These are phyloP conservation scores for Dillenia suffruticosa DNA, from an alignment of 164 flowering plant species.

Conservation along the genomic window DNA sequence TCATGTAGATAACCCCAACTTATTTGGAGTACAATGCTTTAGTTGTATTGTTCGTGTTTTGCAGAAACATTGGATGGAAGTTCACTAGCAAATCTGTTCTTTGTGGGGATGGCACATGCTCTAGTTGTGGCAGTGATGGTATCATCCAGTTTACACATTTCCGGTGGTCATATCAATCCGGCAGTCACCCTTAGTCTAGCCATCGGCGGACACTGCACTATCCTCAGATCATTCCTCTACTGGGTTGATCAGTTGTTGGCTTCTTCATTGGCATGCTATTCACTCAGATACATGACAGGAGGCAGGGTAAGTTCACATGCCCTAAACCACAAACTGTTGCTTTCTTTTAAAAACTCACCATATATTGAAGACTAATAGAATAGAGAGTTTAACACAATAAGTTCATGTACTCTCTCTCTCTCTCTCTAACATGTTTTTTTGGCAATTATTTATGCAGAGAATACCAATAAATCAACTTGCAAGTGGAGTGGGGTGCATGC, in stretches of 20 bases:
- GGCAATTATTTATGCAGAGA: slow-evolving; percentile 28
- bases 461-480: slow-evolving; percentile 67
- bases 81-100: slow-evolving; percentile 57
- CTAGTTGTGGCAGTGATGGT: slow-evolving; percentile 82
- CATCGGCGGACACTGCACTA: slow-evolving; percentile 77
- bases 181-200: slow-evolving; percentile 84
- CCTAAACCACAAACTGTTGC: too few species aligned
- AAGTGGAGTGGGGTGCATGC: slow-evolving; percentile 50
- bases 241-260: slow-evolving; percentile 73
- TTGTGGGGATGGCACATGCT: slow-evolving; percentile 75
- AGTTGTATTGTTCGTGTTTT: too few species aligned
- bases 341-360: too few species aligned
- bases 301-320: slow-evolving; percentile 46
- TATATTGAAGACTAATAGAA: background rate
- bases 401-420: too few species aligned
- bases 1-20: too few species aligned
- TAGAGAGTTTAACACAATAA: background rate
- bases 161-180: slow-evolving; percentile 94
- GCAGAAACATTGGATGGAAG: slow-evolving; percentile 47
- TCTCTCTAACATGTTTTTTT: background rate
- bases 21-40: too few species aligned
- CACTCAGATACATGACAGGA: slow-evolving; percentile 68
- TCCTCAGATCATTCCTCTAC: slow-evolving; percentile 62
- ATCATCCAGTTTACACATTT: slow-evolving; percentile 67
- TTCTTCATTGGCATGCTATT: slow-evolving; percentile 61